A percentile compares a stretch with the other conserved stretches of the same genome.
phyloP scores from a whole-genome alignment of 139 green algal species.

The Monoraphidium neglectum region DNA sequence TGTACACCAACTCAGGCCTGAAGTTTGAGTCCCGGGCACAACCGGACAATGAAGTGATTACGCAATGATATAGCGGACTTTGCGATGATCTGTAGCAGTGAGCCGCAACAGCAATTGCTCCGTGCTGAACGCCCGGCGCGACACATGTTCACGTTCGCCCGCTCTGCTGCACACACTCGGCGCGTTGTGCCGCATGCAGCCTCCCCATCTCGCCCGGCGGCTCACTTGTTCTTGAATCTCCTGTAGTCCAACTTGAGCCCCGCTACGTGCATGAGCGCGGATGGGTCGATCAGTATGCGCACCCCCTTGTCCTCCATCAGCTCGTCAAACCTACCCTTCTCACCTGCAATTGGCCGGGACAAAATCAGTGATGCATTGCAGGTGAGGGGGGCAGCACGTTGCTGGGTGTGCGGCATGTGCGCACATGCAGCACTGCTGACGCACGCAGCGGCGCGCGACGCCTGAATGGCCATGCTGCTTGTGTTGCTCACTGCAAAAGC shows the following conservation, averaged over 20 bases:
- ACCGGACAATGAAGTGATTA: background rate
- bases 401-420: background rate
- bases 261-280: slow-evolving; percentile 95
- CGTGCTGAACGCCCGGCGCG: background rate
- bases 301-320: slow-evolving; percentile 92
- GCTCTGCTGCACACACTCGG: background rate
- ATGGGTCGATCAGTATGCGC: slow-evolving; percentile 91
- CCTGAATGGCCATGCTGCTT: too few species aligned
- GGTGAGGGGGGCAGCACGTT: too few species aligned
- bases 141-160: background rate
- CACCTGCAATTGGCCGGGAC: slow-evolving; percentile 61
- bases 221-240: slow-evolving; percentile 83
- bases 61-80: background rate
- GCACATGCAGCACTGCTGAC: background rate
- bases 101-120: background rate
- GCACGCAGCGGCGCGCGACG: too few species aligned
- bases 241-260: slow-evolving; percentile 96
- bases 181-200: too few species aligned
- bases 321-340: slow-evolving; percentile 95
- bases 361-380: too few species aligned
- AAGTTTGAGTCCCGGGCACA: slow-evolving; percentile 35
- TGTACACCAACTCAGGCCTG: slow-evolving; percentile 92
- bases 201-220: too few species aligned
- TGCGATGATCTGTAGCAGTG: background rate
- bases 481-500: slow-evolving; percentile 81